Conservation (phyloP, 495 filamentous ascomycete genomes). For the Alectoria sarmentosa region DNA sequence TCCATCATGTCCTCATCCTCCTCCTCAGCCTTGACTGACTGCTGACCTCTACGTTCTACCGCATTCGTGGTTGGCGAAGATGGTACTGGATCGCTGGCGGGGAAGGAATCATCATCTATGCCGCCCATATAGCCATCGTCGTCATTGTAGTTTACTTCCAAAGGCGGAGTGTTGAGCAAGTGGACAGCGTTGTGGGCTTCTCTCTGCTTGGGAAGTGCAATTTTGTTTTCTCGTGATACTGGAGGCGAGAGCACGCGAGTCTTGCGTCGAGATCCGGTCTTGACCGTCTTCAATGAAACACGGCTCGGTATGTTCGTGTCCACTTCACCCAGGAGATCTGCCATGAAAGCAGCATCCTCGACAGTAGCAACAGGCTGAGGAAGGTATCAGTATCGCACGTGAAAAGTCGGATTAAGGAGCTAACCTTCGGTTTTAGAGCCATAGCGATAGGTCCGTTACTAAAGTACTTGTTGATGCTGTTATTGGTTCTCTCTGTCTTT, state of each 20-base stretch:
- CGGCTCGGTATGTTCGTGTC: constrained; percentile 69
- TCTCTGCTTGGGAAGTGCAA: constrained; percentile 31
- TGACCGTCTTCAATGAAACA: constrained; percentile 55
- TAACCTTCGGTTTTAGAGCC: constrained; percentile 74
- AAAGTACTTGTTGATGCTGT: constrained; percentile 91
- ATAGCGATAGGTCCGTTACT: constrained; percentile 59
- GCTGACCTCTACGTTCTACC: constrained; percentile 60
- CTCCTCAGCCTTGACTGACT: constrained; percentile 50
- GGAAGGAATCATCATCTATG: constrained; percentile 55
- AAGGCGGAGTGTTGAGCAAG: constrained; percentile 34
- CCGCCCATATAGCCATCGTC: constrained; percentile 47
- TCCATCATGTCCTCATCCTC: constrained; percentile 81
- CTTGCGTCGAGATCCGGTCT: constrained; percentile 67
- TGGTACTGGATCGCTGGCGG: constrained; percentile 78
- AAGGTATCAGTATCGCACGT: constrained; percentile 15
- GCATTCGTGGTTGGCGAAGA: constrained; percentile 84
- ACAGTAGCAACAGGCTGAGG: constrained; percentile 52
- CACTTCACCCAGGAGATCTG: constrained; percentile 78
- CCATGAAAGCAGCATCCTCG: constrained; percentile 81
- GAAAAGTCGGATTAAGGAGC: constrained; percentile 17
- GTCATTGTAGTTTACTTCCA: constrained; percentile 42
- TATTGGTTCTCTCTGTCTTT: constrained; percentile 77
- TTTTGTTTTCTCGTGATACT: constrained; percentile 46
- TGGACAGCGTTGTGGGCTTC: constrained; percentile 25
- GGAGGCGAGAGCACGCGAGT: constrained; percentile 74